These are phyloP conservation scores for Iberis pinnata DNA, from an alignment of 345 rosid genomes.

Conservation along the genomic window DNA sequence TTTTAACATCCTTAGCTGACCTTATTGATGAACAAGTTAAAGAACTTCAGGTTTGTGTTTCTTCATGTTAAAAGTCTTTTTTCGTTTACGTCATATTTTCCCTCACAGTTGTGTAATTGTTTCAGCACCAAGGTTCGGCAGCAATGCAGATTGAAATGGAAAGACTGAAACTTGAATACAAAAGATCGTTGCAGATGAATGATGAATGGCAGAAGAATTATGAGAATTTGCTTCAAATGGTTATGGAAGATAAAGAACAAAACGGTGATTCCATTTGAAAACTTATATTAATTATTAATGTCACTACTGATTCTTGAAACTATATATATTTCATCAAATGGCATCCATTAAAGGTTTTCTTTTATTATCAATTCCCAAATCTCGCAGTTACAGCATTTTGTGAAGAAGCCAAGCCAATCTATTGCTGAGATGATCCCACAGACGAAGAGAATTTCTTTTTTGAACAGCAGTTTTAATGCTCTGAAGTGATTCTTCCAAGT, in stretches of 20 bases:
- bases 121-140: conserved; percentile 38
- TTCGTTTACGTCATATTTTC: too few relatives aligned
- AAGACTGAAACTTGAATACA: conserved; percentile 46
- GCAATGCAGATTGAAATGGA: conserved; percentile 65
- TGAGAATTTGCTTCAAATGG: conserved; percentile 52
- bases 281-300: neutral
- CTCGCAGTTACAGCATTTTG: conserved; percentile 1
- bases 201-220: conserved; percentile 56
- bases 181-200: conserved; percentile 37
- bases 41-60: conserved; percentile 59
- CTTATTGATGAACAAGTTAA: conserved; percentile 49
- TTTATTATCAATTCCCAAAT: neutral
- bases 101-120: neutral
- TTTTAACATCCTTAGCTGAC: too few relatives aligned
- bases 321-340: neutral
- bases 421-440: neutral
- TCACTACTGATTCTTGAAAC: neutral
- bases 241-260: conserved; percentile 41
- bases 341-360: neutral
- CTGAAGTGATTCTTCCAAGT: conserved; percentile 48
- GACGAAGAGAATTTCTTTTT: neutral
- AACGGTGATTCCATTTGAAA: conserved; percentile 15
- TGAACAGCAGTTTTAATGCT: conserved; percentile 35
- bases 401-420: conserved; percentile 2
- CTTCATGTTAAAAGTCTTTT: neutral